phyloP scores from a whole-genome alignment of 2,329 filamentous ascomycete species.

The Onygenales sp. region DNA sequence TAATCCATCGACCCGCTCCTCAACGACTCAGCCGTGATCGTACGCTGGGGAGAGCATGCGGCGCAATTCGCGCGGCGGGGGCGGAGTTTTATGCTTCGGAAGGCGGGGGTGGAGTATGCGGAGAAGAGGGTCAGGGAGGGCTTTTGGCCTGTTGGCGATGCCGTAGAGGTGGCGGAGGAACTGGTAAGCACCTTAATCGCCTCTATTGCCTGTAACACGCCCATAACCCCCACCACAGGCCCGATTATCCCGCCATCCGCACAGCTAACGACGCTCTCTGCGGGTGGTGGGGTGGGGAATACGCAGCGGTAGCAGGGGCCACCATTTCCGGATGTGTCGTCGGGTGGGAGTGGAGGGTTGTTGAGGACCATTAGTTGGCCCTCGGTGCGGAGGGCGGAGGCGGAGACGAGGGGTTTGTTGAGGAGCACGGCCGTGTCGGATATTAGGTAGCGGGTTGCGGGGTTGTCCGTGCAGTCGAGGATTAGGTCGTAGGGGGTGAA shows the following conservation, averaged over 20 bases:
- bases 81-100: constrained; percentile 67
- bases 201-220: constrained; percentile 82
- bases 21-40: constrained; percentile 55
- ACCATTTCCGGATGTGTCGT: constrained; percentile 39
- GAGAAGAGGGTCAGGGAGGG: constrained; percentile 34
- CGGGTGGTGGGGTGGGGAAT: constrained; percentile 78
- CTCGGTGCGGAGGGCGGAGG: constrained; percentile 78
- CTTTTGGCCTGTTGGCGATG: not conserved
- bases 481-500: constrained; percentile 69
- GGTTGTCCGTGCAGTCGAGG: constrained; percentile 92
- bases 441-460: constrained; percentile 82
- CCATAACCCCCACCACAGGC: constrained; percentile 88
- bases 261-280: constrained; percentile 73
- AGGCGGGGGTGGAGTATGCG: constrained; percentile 39
- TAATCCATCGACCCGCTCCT: constrained; percentile 66
- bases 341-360: constrained; percentile 57
- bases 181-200: constrained; percentile 68
- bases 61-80: constrained; percentile 61
- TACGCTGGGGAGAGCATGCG: constrained; percentile 59
- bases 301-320: constrained; percentile 92
- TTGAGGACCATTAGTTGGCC: constrained; percentile 88
- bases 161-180: not conserved
- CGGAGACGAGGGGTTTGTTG: constrained; percentile 72
- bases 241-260: constrained; percentile 89
- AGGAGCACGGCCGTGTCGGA: constrained; percentile 81